Conservation (phyloP, 179 eudicot genomes). For the Kewa caespitosa region DNA sequence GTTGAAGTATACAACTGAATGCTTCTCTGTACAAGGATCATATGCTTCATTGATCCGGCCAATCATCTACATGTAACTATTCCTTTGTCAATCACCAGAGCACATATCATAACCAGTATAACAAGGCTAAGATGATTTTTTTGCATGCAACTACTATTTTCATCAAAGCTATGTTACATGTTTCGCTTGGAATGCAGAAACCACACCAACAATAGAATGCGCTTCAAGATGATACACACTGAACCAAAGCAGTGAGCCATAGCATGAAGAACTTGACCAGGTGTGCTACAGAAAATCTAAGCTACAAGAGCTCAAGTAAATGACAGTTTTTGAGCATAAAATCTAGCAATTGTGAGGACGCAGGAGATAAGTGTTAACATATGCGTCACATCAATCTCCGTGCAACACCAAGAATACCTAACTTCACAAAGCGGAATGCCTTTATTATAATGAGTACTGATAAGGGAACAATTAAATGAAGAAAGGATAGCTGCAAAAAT, state of each 20-base stretch:
- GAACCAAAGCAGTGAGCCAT: neutral
- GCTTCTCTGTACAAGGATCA: constrained; percentile 92
- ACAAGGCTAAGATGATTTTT: neutral
- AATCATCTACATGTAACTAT: constrained; percentile 38
- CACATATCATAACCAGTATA: neutral
- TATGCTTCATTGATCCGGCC: constrained; percentile 67
- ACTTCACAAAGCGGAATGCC: too few relatives aligned
- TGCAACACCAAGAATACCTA: neutral
- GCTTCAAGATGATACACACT: neutral
- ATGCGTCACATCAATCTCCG: neutral
- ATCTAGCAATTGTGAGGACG: too few relatives aligned
- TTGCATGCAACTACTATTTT: neutral
- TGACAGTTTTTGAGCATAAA: neutral
- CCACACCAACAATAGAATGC: neutral
- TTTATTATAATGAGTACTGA: neutral
- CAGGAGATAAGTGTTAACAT: too few relatives aligned
- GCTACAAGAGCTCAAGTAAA: neutral
- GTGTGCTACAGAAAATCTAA: too few relatives aligned
- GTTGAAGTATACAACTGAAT: constrained; percentile 78
- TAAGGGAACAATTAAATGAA: neutral
- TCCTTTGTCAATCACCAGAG: constrained; percentile 15
- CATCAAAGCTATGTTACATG: too few relatives aligned
- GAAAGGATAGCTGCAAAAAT: neutral
- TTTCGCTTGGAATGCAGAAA: too few relatives aligned
- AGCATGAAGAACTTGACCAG: too few relatives aligned